These are phyloP conservation scores for Apium graveolens DNA, from an alignment of 129 eudicot species.

Conservation along the genomic window DNA sequence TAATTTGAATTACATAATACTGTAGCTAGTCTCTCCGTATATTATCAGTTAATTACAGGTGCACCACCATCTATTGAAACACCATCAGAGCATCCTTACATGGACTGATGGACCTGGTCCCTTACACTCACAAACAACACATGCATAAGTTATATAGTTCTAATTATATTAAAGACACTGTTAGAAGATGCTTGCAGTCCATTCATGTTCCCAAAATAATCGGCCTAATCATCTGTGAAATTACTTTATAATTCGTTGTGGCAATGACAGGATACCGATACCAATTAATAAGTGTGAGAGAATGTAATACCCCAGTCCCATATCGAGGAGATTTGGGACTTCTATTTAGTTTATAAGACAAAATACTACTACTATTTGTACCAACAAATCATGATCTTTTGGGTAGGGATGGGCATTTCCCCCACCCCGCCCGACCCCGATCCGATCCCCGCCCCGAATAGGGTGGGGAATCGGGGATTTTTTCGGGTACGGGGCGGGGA, in stretches of 20 bases:
- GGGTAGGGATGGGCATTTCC: too few relatives aligned
- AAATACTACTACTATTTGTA: too few relatives aligned
- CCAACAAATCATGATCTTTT: too few relatives aligned
- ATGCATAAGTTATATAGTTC: neutral
- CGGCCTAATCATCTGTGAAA: neutral
- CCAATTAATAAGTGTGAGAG: neutral
- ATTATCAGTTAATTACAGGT: neutral
- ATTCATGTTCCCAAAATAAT: neutral
- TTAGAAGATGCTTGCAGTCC: neutral
- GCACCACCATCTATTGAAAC: neutral
- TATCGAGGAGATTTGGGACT: too few relatives aligned
- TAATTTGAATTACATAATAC: too few relatives aligned
- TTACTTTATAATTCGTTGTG: neutral
- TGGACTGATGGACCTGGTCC: neutral
- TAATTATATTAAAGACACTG: neutral
- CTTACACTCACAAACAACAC: neutral
- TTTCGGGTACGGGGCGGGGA: too few relatives aligned
- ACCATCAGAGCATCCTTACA: slow-evolving; percentile 1
- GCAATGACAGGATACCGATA: neutral
- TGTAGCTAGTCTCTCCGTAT: too few relatives aligned
- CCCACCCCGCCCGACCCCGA: too few relatives aligned
- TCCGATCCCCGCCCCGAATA: too few relatives aligned
- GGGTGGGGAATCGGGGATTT: too few relatives aligned
- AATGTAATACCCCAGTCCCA: too few relatives aligned
- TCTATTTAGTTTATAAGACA: too few relatives aligned